These are phyloP conservation scores for Rickenella mellea DNA, from an alignment of 768 basidiomycete genomes.

Conservation along the genomic window DNA sequence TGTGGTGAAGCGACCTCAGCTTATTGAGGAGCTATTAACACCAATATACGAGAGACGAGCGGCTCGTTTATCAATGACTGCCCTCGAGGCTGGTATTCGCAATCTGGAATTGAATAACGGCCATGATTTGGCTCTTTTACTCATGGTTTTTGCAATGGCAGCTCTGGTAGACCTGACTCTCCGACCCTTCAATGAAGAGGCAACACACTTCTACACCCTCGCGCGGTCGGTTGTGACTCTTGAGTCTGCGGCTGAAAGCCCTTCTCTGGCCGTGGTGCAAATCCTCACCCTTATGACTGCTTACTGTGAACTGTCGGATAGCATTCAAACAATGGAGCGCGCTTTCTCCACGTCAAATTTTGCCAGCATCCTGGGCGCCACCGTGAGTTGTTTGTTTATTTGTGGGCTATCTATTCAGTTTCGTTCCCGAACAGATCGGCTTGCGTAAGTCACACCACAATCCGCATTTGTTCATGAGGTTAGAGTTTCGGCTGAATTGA, in stretches of 20 bases:
- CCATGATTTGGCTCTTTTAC: slow-evolving; percentile 42
- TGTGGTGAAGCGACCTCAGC: slow-evolving; percentile 56
- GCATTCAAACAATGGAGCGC: not conserved
- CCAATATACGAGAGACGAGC: slow-evolving; percentile 59
- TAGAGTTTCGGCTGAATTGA: slow-evolving; percentile 35
- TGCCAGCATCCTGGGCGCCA: no score
- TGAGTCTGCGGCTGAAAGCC: slow-evolving; percentile 53
- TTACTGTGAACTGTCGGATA: slow-evolving; percentile 21
- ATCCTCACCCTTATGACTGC: slow-evolving; percentile 58
- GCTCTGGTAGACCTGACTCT: slow-evolving; percentile 31
- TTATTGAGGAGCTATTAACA: slow-evolving; percentile 58
- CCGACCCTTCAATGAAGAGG: slow-evolving; percentile 26
- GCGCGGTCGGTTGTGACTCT: slow-evolving; percentile 55
- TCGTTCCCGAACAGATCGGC: slow-evolving; percentile 45
- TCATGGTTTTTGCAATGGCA: slow-evolving; percentile 42
- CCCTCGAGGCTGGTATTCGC: slow-evolving; percentile 60
- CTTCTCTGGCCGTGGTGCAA: slow-evolving; percentile 58
- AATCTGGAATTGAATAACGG: slow-evolving; percentile 59
- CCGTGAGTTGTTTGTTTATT: no score
- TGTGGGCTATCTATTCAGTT: no score
- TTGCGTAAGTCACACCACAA: slow-evolving; percentile 42
- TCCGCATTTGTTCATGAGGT: slow-evolving; percentile 27
- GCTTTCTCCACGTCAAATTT: no score
- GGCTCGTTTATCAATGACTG: no score
- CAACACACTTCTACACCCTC: slow-evolving; percentile 60